A percentile compares a stretch with the other conserved stretches of the same genome.
These are phyloP conservation scores for Silene coronaria DNA, from an alignment of 179 eudicot species.

Conservation along the genomic window DNA sequence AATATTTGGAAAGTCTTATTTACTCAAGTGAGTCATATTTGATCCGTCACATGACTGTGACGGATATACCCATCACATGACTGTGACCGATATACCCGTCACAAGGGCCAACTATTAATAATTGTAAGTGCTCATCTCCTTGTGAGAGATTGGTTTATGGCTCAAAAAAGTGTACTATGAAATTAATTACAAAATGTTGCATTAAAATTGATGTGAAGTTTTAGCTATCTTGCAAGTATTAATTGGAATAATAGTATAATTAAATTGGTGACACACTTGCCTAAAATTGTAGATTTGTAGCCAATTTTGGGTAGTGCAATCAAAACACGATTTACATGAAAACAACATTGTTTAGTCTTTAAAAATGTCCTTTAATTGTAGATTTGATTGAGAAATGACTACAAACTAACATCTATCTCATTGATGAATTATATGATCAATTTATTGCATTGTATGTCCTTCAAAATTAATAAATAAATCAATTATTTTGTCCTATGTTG, in stretches of 20 bases:
- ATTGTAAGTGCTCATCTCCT: not conserved
- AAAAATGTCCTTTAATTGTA: not conserved
- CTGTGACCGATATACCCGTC: too few relatives aligned
- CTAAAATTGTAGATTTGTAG: conserved; percentile 1
- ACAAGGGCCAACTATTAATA: too few relatives aligned
- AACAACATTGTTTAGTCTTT: conserved; percentile 5
- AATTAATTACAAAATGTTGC: not conserved
- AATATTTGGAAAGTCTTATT: too few relatives aligned
- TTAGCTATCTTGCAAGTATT: not conserved
- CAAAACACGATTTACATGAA: not conserved
- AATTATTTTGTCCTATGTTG: too few relatives aligned
- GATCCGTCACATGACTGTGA: too few relatives aligned
- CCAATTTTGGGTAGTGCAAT: not conserved
- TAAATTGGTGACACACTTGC: conserved; percentile 10
- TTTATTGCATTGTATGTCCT: too few relatives aligned
- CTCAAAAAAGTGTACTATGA: not conserved
- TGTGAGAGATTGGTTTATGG: conserved; percentile 1
- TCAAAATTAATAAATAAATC: too few relatives aligned
- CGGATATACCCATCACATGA: too few relatives aligned
- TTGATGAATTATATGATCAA: not conserved
- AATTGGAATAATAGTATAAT: not conserved
- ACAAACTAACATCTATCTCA: not conserved
- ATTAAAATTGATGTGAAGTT: not conserved
- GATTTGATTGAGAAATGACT: not conserved
- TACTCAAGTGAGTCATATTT: too few relatives aligned